phyloP scores from a whole-genome alignment of 805 yeast species.

The Dipodascus geniculatus region DNA sequence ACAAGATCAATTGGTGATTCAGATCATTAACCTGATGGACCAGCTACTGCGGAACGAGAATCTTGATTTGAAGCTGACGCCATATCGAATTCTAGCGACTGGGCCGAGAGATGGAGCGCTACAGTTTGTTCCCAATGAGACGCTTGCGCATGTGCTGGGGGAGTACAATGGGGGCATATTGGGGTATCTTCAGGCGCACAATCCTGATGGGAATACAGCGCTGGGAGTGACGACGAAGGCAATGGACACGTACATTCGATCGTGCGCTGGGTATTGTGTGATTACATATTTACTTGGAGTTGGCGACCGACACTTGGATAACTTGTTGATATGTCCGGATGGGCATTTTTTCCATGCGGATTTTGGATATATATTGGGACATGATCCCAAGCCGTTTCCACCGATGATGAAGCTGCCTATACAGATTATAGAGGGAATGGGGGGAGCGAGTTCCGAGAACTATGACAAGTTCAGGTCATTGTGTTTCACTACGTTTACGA shows the following conservation, averaged over 20 bases:
- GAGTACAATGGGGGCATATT: conserved; percentile 64
- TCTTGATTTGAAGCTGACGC: conserved; percentile 74
- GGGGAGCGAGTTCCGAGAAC: conserved; percentile 79
- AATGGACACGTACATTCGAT: conserved; percentile 89
- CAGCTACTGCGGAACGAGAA: conserved; percentile 79
- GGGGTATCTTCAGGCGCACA: conserved; percentile 54
- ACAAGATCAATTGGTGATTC: conserved; percentile 95
- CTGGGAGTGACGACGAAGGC: conserved; percentile 43
- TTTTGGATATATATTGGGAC: conserved; percentile 91
- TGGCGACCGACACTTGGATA: conserved; percentile 95
- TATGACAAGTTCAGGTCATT: conserved; percentile 80
- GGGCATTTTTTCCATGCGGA: conserved; percentile 95
- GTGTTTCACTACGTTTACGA: conserved; percentile 89
- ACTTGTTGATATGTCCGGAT: conserved; percentile 68
- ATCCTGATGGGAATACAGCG: conserved; percentile 35
- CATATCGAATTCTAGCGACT: conserved; percentile 83
- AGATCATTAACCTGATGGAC: conserved; percentile 85
- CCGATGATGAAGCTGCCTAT: conserved; percentile 97
- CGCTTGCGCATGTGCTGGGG: conserved; percentile 67
- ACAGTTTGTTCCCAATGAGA: conserved; percentile 88
- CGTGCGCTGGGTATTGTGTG: conserved; percentile 97
- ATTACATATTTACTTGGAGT: conserved; percentile 90
- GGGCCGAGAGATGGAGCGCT: conserved; percentile 86
- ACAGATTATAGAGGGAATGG: conserved; percentile 96
- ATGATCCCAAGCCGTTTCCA: conserved; percentile 97